Percentiles rank a stretch among this genome's conserved stretches.
Evolutionary conservation across 2,329 filamentous ascomycete genomes (phyloP).

Genomic region (Colletotrichum somersetense): DNA sequence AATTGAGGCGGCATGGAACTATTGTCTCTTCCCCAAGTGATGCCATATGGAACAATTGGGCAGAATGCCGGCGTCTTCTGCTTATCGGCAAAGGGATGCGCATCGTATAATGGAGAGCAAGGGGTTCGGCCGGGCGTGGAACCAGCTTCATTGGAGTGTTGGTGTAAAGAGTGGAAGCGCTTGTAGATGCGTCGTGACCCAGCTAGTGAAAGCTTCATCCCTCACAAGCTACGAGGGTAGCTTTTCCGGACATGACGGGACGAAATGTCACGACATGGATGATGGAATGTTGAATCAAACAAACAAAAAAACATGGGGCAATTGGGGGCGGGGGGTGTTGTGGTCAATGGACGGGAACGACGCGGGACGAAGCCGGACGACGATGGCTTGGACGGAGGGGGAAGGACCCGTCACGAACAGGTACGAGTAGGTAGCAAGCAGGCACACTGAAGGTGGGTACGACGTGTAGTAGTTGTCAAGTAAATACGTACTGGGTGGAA

Average conservation of each 20-base stretch:
- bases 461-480: too few relatives aligned
- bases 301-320: constrained; percentile 29
- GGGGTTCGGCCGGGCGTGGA: constrained; percentile 13
- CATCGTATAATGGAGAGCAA: background rate
- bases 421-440: background rate
- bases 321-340: constrained; percentile 11
- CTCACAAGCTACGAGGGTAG: background rate
- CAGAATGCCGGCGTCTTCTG: background rate
- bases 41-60: background rate
- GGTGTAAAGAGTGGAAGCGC: background rate
- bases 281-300: constrained; percentile 16
- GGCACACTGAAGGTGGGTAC: too few relatives aligned
- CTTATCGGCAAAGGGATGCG: background rate
- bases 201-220: constrained; percentile 8
- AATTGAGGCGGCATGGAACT: background rate
- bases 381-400: constrained; percentile 13
- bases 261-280: constrained; percentile 33
- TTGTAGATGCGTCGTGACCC: constrained; percentile 7
- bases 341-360: constrained; percentile 30
- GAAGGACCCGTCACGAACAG: background rate
- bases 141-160: constrained; percentile 17
- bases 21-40: constrained; percentile 2
- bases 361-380: constrained; percentile 34
- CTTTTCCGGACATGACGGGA: constrained; percentile 27
- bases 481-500: background rate